These are phyloP conservation scores for Colletotrichum limetticola DNA, from an alignment of 2,329 filamentous ascomycete species.

Conservation along the genomic window DNA sequence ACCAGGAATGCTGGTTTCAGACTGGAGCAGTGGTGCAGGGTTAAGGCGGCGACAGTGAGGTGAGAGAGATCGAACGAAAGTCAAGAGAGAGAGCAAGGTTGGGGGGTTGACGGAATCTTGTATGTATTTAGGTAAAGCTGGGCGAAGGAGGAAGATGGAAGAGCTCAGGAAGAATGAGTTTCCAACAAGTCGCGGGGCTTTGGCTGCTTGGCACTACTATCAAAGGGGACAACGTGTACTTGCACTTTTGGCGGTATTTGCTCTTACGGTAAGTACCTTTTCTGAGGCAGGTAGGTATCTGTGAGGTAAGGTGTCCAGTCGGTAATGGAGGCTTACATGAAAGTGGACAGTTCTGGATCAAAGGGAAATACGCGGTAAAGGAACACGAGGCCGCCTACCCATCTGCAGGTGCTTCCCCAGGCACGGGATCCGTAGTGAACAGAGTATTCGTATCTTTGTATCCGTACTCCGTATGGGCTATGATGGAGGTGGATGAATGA, in stretches of 20 bases:
- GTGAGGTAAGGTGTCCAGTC: neutral
- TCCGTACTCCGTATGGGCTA: no score
- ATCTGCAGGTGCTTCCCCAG: neutral
- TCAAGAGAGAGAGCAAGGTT: neutral
- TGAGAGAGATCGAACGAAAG: neutral
- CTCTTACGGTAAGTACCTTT: neutral
- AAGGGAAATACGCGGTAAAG: conserved; percentile 1
- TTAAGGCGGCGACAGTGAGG: conserved; percentile 10
- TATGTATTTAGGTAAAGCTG: neutral
- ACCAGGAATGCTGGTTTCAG: conserved; percentile 30
- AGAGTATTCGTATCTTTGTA: no score
- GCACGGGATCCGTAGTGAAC: neutral
- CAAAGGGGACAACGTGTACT: conserved; percentile 13
- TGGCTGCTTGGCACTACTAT: neutral
- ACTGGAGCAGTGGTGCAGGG: conserved; percentile 10
- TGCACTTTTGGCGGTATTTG: neutral
- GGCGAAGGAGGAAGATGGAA: neutral
- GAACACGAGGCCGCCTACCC: neutral
- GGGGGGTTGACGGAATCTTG: neutral
- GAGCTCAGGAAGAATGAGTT: neutral
- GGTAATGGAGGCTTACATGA: neutral
- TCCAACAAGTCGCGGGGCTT: neutral
- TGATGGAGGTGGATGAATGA: neutral
- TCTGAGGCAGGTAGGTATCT: neutral
- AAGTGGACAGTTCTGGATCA: neutral